Evolutionary conservation across 768 basidiomycete species (phyloP), one percentile per base, ranked within the genome.

Genomic region (Leucogyrophana mollusca): DNA sequence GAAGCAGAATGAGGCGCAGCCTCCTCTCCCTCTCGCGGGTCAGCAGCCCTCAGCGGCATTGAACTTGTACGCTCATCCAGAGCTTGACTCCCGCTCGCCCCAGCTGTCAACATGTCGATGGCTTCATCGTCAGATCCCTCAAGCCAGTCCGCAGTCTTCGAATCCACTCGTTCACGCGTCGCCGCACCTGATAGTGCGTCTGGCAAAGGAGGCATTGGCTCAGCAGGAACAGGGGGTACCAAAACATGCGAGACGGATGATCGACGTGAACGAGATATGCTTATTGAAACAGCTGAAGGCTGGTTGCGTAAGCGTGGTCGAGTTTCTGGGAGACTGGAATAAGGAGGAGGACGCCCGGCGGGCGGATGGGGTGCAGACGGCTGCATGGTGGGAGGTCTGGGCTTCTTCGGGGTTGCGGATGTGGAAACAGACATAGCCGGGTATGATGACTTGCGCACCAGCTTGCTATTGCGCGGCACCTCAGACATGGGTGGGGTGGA

Each of bases 41-140:
- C 36, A 40, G 69, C 54, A 30, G 54, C 52, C 44, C 67, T 70
- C 39, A 64, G 40, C 56, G 55, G 59, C 6, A 71, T 60, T 33
- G 68, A 64, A 59, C 90, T 91, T 0, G 90, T 93, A 21, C 90
- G 79, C 63, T 93, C 90, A 56, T 93, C 90, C 40, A 92, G 61
- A 11, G 84, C 83, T 58, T 85, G 86, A 55, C 87, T 85, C 7
- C 90, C 90, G 49, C 87, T 88, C 11, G 87, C 74, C 9, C 82
- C 90, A 14, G 90, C 89, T 1, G 90, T 86, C 24, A 91, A 79
- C 34, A 88, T 69, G 56, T 90, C 82, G 44, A 93, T 89, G 11
- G 89, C 90, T 62, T 93, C 90, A 45, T 93, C 90, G 51, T 93
- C 90, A 54, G 79, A 81, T 9, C 51, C 67, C 60, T 89, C 82